These are phyloP conservation scores for Botrytis aclada DNA, from an alignment of 2,329 filamentous ascomycete genomes.

Conservation along the genomic window DNA sequence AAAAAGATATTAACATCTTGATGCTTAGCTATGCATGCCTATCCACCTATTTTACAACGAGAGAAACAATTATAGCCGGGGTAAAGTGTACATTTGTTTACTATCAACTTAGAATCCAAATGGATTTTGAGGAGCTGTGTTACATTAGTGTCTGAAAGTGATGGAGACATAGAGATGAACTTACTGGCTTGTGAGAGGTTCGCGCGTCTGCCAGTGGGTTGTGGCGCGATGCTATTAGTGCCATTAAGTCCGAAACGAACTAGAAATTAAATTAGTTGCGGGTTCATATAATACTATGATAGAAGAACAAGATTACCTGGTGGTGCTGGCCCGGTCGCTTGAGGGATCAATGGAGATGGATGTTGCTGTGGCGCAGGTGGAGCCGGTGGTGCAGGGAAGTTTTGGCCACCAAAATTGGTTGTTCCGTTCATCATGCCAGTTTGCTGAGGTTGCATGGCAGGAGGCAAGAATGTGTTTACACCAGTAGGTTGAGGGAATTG, in stretches of 20 bases:
- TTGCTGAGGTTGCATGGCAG: conserved; percentile 57
- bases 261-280: background rate
- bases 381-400: conserved; percentile 44
- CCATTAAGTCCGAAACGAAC: conserved; percentile 81
- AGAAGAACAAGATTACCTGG: conserved; percentile 41
- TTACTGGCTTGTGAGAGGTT: conserved; percentile 95
- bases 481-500: conserved; percentile 41
- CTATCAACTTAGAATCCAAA: conserved; percentile 58
- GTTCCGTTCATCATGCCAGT: conserved; percentile 53
- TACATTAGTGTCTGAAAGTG: conserved; percentile 23
- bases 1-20: conserved; percentile 30
- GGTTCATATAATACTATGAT: background rate
- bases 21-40: conserved; percentile 31
- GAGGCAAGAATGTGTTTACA: conserved; percentile 58
- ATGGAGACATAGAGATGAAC: conserved; percentile 38
- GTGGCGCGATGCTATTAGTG: conserved; percentile 74
- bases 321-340: conserved; percentile 82
- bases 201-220: conserved; percentile 84
- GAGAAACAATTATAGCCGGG: conserved; percentile 25
- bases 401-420: conserved; percentile 49
- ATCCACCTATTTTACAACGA: conserved; percentile 34
- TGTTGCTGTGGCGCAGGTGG: conserved; percentile 54
- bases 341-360: conserved; percentile 63
- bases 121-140: conserved; percentile 63
- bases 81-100: conserved; percentile 28